Conservation (phyloP, 208 protist species). For the Borovskyia barvae region DNA sequence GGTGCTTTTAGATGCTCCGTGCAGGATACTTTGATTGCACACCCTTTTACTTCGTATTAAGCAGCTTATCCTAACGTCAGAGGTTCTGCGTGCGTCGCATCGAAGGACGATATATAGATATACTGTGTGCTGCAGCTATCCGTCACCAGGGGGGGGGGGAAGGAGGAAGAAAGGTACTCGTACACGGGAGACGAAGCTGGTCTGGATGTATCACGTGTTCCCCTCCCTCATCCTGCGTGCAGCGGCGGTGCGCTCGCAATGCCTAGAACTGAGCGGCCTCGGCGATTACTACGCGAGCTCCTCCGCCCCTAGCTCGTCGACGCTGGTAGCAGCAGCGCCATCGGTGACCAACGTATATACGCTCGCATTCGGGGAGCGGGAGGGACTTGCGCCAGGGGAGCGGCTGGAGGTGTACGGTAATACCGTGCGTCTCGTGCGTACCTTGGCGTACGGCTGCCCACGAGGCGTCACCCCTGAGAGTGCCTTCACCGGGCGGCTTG, state of each 20-base stretch:
- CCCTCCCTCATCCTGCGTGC: constrained; percentile 35
- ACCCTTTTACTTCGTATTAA: too few relatives aligned
- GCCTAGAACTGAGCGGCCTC: constrained; percentile 30
- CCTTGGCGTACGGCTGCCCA: constrained; percentile 40
- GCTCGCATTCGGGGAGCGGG: constrained; percentile 57
- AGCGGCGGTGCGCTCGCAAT: constrained; percentile 32
- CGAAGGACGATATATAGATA: too few relatives aligned
- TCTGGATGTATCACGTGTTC: constrained; percentile 27
- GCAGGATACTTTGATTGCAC: too few relatives aligned
- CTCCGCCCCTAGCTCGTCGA: constrained; percentile 28
- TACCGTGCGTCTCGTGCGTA: constrained; percentile 43
- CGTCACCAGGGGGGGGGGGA: not conserved
- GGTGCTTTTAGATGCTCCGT: too few relatives aligned
- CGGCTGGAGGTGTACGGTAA: constrained; percentile 67
- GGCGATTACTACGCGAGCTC: constrained; percentile 38
- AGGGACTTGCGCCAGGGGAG: constrained; percentile 61
- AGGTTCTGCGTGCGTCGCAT: too few relatives aligned
- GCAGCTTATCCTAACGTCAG: too few relatives aligned
- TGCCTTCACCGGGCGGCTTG: constrained; percentile 20
- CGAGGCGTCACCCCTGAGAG: constrained; percentile 25
- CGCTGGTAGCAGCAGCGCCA: constrained; percentile 34
- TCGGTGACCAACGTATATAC: constrained; percentile 70
- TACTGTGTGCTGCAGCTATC: constrained; percentile 1
- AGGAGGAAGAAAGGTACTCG: not conserved
- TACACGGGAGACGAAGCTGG: not conserved